Base-by-base conservation (phyloP, 2,329 filamentous ascomycete genomes). In the Penicillium sp. region DNA sequence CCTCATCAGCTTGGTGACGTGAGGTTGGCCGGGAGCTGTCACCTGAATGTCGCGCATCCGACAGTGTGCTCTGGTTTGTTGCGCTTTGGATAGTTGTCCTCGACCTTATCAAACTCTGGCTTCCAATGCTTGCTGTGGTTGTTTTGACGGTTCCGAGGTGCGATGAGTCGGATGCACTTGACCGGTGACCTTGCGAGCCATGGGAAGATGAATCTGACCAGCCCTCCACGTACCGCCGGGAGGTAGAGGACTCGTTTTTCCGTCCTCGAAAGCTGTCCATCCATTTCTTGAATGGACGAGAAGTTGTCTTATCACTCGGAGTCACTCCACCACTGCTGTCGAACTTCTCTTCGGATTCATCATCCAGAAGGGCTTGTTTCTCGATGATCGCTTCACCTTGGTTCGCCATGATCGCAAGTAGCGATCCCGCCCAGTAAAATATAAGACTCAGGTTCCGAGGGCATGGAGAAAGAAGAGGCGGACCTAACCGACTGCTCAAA, bases 71-170 rank as follows among this genome's bases (percentile, higher is more conserved):
- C 32, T 64, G 68, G n/a, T 68, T 70, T 60, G 82, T 82, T 55
- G 87, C 85, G 44, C 85, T 83, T 60, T 81, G 81, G 42, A 86
- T 83, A 52, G 81, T 79, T 40, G 78, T 73, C 57, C 81, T 81
- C 11, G 87, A 88, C 51, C 83, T 82, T 32, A 84, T 78, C 57
- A 88, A 79, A 72, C 89, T 95, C 62, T 84, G 81, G 65, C 87
- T 90, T 46, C 86, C 83, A 57, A 92, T 78, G 57, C 91, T 96
- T 58, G 90, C 81, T 57, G 88, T 92, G 50, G 89, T 89, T 60
- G 90, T 94, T 70, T 88, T 91, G 63, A 95, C 82, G 16, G 85
- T 88, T n/a, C 87, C 85, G 38, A 97, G 85, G 67, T 92, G 92
- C 2, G 84, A 88, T 57, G 90, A 85, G 0, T 92, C 95, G 2